Evolutionary conservation across 2,329 filamentous ascomycete species (phyloP).

Genomic region (Didymella pomorum): DNA sequence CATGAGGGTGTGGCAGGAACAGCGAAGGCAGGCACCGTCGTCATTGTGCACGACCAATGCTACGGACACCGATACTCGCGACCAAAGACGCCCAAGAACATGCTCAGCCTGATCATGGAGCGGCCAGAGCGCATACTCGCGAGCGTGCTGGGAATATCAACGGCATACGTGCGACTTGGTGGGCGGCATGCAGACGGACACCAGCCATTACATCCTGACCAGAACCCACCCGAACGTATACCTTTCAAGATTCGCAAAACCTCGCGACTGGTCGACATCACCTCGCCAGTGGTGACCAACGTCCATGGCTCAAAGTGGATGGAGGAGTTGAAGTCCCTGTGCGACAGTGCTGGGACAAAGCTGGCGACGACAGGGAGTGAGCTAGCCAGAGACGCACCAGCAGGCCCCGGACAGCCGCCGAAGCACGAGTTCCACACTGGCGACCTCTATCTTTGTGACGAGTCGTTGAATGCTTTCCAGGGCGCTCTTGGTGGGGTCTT

Average conservation of each 20-base stretch:
- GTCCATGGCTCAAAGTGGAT: conserved; percentile 95
- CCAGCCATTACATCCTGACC: conserved; percentile 71
- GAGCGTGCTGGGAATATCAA: conserved; percentile 79
- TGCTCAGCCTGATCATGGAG: conserved; percentile 85
- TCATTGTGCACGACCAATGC: conserved; percentile 90
- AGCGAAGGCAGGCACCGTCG: conserved; percentile 69
- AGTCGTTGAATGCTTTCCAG: conserved; percentile 87
- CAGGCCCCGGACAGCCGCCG: conserved; percentile 57
- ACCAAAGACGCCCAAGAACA: conserved; percentile 75
- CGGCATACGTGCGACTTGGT: conserved; percentile 90
- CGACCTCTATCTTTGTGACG: conserved; percentile 87
- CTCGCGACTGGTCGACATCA: conserved; percentile 72
- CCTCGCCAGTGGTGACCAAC: conserved; percentile 80
- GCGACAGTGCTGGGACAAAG: conserved; percentile 78
- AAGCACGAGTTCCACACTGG: conserved; percentile 80
- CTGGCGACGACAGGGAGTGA: conserved; percentile 81
- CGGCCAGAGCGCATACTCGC: conserved; percentile 90
- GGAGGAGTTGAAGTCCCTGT: conserved; percentile 87
- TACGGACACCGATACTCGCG: conserved; percentile 93
- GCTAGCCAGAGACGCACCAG: conserved; percentile 63
- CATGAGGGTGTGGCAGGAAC: conserved; percentile 60
- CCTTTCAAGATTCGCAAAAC: conserved; percentile 91
- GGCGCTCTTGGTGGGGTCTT: conserved; percentile 91
- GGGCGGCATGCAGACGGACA: conserved; percentile 76
- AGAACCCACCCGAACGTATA: conserved; percentile 66